Evolutionary conservation across 1,139 yeast species (phyloP).

Genomic region (Taphrina betulina): DNA sequence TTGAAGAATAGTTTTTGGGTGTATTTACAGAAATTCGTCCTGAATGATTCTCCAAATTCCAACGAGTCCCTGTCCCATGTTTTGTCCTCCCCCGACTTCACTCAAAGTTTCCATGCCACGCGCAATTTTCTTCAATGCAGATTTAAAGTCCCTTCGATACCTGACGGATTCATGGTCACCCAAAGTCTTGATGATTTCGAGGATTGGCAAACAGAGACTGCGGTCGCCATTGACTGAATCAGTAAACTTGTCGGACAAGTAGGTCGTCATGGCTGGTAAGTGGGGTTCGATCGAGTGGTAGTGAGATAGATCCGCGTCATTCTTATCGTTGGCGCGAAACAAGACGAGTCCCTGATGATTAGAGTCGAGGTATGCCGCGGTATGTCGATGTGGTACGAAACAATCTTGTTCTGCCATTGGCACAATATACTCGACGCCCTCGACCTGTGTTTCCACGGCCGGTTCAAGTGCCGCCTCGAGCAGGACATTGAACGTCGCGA

Average conservation of each 20-base stretch:
- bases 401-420: not conserved
- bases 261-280: not conserved
- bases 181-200: slow-evolving; percentile 5
- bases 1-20: too few species aligned
- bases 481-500: slow-evolving; percentile 1
- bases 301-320: not conserved
- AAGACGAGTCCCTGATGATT: not conserved
- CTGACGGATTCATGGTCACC: not conserved
- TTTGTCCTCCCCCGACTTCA: not conserved
- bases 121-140: not conserved
- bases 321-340: not conserved
- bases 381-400: slow-evolving; percentile 6
- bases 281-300: slow-evolving; percentile 5
- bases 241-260: slow-evolving; percentile 9
- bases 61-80: not conserved
- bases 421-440: not conserved
- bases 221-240: slow-evolving; percentile 7
- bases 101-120: slow-evolving; percentile 6
- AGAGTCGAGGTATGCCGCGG: not conserved
- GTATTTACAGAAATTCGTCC: slow-evolving; percentile 8
- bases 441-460: not conserved
- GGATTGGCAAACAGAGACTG: slow-evolving; percentile 3
- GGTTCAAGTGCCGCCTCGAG: not conserved
- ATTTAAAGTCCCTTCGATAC: not conserved
- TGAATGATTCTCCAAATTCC: slow-evolving; percentile 8